phyloP scores from a whole-genome alignment of 345 rosid species.

The Salix purpurea region DNA sequence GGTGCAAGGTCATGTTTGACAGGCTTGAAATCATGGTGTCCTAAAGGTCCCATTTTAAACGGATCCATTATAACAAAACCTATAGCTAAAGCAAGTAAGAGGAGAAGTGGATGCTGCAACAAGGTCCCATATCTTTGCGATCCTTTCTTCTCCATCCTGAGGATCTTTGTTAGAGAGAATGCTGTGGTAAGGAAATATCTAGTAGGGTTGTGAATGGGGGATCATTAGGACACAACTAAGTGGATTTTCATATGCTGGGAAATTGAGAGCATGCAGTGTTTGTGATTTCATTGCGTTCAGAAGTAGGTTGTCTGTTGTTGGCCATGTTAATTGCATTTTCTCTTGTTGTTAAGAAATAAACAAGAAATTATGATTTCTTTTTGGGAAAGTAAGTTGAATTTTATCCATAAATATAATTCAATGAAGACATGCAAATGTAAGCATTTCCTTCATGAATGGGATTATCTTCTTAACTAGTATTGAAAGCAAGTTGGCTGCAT shows the following conservation, averaged over 20 bases:
- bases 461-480: neutral
- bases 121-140: neutral
- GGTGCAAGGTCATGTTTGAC: conserved; percentile 85
- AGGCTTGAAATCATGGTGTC: conserved; percentile 71
- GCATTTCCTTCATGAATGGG: neutral
- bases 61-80: conserved; percentile 71
- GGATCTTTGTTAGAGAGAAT: neutral
- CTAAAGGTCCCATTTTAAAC: conserved; percentile 66
- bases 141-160: conserved; percentile 17
- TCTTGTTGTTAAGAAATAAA: neutral
- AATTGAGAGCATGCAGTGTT: neutral
- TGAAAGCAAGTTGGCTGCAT: neutral
- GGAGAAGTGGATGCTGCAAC: conserved; percentile 33
- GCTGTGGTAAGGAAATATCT: neutral
- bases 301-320: conserved; percentile 18
- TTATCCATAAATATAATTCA: neutral
- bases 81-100: conserved; percentile 39
- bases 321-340: conserved; percentile 19
- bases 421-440: neutral
- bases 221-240: neutral
- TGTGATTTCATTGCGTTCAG: neutral
- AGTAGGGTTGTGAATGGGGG: neutral
- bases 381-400: neutral
- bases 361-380: neutral
- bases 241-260: neutral